A percentile compares a stretch with the other conserved stretches of the same genome.
phyloP scores from a whole-genome alignment of 495 filamentous ascomycete genomes.

The Hypoxylon trugodes region DNA sequence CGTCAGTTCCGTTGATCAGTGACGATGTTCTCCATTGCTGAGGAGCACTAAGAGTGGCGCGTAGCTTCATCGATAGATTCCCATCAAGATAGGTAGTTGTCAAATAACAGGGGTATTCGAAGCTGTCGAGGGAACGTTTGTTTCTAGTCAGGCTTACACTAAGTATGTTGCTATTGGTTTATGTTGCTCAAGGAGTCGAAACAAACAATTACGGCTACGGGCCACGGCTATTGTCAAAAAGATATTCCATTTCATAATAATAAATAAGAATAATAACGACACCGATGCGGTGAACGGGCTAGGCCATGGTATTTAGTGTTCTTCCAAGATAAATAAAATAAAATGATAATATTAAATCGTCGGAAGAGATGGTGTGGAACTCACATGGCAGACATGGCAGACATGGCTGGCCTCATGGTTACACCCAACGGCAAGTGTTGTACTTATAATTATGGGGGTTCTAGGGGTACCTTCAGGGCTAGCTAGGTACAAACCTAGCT shows the following conservation, averaged over 20 bases:
- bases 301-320: conserved; percentile 12
- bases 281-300: conserved; percentile 19
- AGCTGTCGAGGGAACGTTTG: conserved; percentile 11
- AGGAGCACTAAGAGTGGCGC: conserved; percentile 6
- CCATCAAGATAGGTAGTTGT: background rate
- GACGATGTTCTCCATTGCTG: conserved; percentile 24
- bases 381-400: too few relatives aligned
- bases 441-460: conserved; percentile 6
- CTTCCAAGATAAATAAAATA: too few relatives aligned
- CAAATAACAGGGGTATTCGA: conserved; percentile 12
- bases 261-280: conserved; percentile 11
- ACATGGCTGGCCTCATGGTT: conserved; percentile 30
- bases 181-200: conserved; percentile 13
- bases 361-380: conserved; percentile 34
- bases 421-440: conserved; percentile 34
- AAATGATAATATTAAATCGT: too few relatives aligned
- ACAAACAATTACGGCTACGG: conserved; percentile 11
- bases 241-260: too few relatives aligned
- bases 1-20: conserved; percentile 33
- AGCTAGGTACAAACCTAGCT: too few relatives aligned
- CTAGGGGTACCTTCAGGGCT: too few relatives aligned
- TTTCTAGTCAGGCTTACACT: conserved; percentile 1
- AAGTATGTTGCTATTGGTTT: too few relatives aligned
- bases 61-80: conserved; percentile 1
- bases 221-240: background rate